Evolutionary conservation across 768 basidiomycete species (phyloP).

Genomic region (Paxillus rubicundulus): DNA sequence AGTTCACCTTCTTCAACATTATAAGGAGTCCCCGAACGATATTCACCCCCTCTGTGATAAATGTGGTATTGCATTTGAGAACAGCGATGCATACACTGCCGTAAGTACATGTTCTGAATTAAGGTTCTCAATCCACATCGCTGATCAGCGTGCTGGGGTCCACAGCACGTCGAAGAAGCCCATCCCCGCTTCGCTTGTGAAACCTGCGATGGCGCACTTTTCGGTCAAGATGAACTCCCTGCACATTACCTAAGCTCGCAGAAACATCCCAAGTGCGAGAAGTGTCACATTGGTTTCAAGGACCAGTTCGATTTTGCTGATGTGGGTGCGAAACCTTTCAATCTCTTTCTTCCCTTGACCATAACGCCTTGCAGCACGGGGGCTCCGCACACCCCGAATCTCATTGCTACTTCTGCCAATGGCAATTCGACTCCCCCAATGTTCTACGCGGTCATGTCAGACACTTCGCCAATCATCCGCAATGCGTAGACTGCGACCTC

Average conservation of each 20-base stretch:
- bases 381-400: constrained; percentile 31
- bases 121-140: background rate
- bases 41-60: constrained; percentile 37
- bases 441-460: constrained; percentile 40
- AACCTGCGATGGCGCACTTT: constrained; percentile 20
- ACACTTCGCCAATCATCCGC: constrained; percentile 44
- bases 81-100: constrained; percentile 23
- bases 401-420: constrained; percentile 36
- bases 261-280: constrained; percentile 28
- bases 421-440: constrained; percentile 38
- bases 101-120: constrained; percentile 21
- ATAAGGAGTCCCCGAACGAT: constrained; percentile 32
- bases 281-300: constrained; percentile 27
- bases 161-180: constrained; percentile 37
- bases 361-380: constrained; percentile 25
- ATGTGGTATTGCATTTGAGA: constrained; percentile 37
- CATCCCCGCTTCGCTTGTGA: constrained; percentile 40
- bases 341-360: constrained; percentile 9
- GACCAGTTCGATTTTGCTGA: constrained; percentile 26
- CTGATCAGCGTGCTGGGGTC: constrained; percentile 1
- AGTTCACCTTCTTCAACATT: constrained; percentile 40
- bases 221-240: constrained; percentile 22
- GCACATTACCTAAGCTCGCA: constrained; percentile 26
- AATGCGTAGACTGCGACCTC: constrained; percentile 40
- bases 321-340: constrained; percentile 15